A percentile compares a stretch with the other conserved stretches of the same genome.
Conservation (phyloP, 179 eudicot species). For the Amaranthus tricolor region DNA sequence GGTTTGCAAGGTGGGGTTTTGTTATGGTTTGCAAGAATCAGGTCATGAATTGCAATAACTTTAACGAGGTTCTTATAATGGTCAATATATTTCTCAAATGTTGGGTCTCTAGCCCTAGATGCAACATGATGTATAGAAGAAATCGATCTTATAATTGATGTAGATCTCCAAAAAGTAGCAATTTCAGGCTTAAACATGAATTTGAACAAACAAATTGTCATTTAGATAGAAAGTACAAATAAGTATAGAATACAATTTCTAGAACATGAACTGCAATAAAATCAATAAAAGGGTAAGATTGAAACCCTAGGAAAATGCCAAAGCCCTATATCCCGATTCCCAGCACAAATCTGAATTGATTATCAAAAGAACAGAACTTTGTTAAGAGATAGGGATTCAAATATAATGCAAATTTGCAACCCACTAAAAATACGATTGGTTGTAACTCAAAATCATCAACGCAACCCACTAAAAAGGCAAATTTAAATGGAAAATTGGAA, state of each 20-base stretch:
- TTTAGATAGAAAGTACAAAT: conserved; percentile 1
- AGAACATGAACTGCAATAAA: too few relatives aligned
- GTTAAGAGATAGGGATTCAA: too few relatives aligned
- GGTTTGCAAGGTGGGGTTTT: conserved; percentile 60
- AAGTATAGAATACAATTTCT: background rate
- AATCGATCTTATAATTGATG: conserved; percentile 38
- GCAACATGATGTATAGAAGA: conserved; percentile 60
- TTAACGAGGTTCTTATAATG: conserved; percentile 73
- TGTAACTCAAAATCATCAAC: too few relatives aligned
- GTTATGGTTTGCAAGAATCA: conserved; percentile 61
- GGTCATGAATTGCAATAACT: conserved; percentile 75
- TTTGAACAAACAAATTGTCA: conserved; percentile 34
- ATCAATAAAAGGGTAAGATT: too few relatives aligned
- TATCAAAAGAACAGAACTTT: too few relatives aligned
- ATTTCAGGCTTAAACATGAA: conserved; percentile 24
- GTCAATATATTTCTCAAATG: conserved; percentile 83
- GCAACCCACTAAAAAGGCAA: too few relatives aligned
- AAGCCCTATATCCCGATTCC: too few relatives aligned
- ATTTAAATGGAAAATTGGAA: too few relatives aligned
- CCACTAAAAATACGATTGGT: too few relatives aligned
- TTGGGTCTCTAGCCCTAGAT: conserved; percentile 73
- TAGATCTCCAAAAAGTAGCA: conserved; percentile 10
- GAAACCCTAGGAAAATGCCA: too few relatives aligned
- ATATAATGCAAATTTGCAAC: too few relatives aligned
- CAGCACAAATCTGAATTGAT: too few relatives aligned